Evolutionary conservation across 1,284 basidiomycete species (phyloP), one percentile per base, ranked within the genome.

Genomic region (Wallemia hederae): DNA sequence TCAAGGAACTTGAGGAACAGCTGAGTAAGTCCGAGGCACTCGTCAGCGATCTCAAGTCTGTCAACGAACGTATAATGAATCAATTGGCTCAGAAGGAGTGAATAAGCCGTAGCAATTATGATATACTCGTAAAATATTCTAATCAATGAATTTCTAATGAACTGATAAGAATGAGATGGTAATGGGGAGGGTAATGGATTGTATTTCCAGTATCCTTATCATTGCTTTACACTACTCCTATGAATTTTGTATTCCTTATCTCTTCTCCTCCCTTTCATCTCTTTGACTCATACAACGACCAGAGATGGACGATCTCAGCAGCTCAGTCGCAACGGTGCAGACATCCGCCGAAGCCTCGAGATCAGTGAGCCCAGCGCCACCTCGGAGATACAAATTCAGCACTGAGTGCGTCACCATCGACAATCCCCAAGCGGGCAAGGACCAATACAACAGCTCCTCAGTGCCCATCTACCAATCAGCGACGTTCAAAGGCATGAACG

Each of bases 391-490:
- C 71, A 76, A 78, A 28, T 85, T 90, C 71, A 82, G 83, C 15
- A 89, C 87, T 9, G 75, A 86, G 64, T 90, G 89, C 66, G 90
- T 89, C 24, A 92, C 90, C 1, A 87, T 96, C 63, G 91, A 97
- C 67, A 77, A 75, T 62, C 71, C 71, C 1, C 70, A 72, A 49
- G 79, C 82, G 0, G 77, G 77, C 63, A 90, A 92, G 71, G 94
- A 99, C 73, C 92, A 96, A 73, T 86, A 92, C 70, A 90, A 89
- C 49, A 83, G 88, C 62, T 89, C 85, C 64, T 85, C 83, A 11
- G 85, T 94, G 0, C 94, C 94, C 24, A 97, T 99, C 71, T 98
- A 98, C 73, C 91, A 97, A 74, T 85, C 87, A 1, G 82, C 94
- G 24, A 98, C 94, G 0, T 99, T 99, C 80, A 98, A 98, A 74